Base-by-base conservation (phyloP, 768 basidiomycete genomes). In the Hygrocybe coccinea region DNA sequence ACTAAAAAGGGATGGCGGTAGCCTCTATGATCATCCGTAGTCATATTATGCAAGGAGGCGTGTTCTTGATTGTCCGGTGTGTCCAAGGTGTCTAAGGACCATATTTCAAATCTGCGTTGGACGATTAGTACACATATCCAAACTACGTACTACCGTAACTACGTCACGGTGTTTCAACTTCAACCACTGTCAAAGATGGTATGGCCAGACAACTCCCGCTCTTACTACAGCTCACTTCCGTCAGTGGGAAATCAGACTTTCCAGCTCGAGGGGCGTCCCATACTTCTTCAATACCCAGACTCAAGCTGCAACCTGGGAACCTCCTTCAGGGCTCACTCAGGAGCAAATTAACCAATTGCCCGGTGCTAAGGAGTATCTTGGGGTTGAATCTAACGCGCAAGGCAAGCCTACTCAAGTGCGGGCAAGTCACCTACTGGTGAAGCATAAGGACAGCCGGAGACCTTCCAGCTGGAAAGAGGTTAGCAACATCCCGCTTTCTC, bases 391-490 rank as follows among this genome's bases (percentile, higher is more conserved):
- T 56, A 36, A n/a, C 57, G 52, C 10, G 54, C 54, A 15, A 39
- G 56, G 34, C 66, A 66, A 29, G 63, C 62, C 11, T 67, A 65
- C 25, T 64, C 75, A 15, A 70, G 91, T 97, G 37, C 83, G 92
- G 49, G 95, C 94, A n/a, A 93, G 91, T 65, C 97, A 99, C 75
- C 76, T 99, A 58, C 73, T 99, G 55, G 86, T 97, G 59, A 99
- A 99, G 74, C 95, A 97, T 72, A 77, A 74, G 49, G 87, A 78
- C 4, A 91, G 89, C 67, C 74, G 89, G 57, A 77, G 88, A 24
- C 85, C 89, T 34, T 81, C 87, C 39, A 91, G 88, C 68, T 90
- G 89, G 89, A 89, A 88, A 69, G 87, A 89, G 76, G 89, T 86
- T 62, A 54, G 82, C 69, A 25, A 35, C 33, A 9, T 37, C 45